Evolutionary conservation across 2,329 filamentous ascomycete genomes (phyloP), one percentile per base, ranked within the genome.

Genomic region (Coniochaeta pulveracea): DNA sequence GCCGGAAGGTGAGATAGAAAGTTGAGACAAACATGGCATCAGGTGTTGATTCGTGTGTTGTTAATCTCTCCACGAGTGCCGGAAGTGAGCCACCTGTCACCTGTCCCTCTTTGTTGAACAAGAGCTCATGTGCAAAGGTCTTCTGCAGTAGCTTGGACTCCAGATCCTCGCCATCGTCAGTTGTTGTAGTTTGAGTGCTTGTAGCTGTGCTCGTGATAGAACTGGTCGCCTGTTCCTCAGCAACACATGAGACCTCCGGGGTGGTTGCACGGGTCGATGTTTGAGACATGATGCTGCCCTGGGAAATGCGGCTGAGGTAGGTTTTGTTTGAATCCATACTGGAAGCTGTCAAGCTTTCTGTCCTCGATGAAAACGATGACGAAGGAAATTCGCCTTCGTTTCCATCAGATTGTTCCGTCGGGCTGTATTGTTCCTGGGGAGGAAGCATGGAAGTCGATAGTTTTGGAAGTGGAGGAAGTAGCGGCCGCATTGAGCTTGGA

Each of bases 1-100:
- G 73, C 34, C 91, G 76, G 61, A 98, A 98, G 1, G 91, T 98
- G 18, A 96, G 76, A 52, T 93, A 96, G 51, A 98, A 96, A 0
- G 91, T 85, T 3, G 85, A 88, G 26, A 94, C 85, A 46, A 96
- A 96, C 49, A 84, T 75, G 12, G 84, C 76, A 51, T 96, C 89
- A 0, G 91, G 91, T 0, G 89, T 93, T 1, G 85, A 83, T 52
- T 95, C 85, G 51, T 93, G 86, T 0, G 84, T 85, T 1, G 91
- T 96, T 26, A 98, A 72, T 41, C 86, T 80, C 62, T 98, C 91
- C n/a, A 98, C 80, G 18, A 98, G 64, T 3, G 91, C 91, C 5
- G 83, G 76, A 10, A 98, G 69, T 3, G 86, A 93, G 10, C 91
- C 91, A 29, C 91, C 91, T 26, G 84, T 84, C n/a, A 98, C 80